Conservation (phyloP, 306 rosid genomes). For the Prunus mume region DNA sequence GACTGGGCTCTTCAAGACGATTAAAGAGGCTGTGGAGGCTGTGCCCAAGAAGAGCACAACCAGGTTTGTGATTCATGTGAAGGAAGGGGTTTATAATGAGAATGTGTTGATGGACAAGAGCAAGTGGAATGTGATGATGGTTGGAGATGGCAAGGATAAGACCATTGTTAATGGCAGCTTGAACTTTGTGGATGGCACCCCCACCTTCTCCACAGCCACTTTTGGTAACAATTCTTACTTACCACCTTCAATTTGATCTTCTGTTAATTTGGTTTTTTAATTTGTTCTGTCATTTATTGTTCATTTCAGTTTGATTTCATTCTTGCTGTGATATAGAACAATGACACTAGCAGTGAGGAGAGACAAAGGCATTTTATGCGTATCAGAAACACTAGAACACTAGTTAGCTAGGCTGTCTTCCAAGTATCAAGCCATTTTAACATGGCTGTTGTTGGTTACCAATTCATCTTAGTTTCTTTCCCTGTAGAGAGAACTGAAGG, state of each 20-base stretch:
- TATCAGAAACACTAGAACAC: neutral
- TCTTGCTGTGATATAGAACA: neutral
- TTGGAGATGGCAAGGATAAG: conserved; percentile 68
- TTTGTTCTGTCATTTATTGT: neutral
- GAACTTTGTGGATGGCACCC: conserved; percentile 68
- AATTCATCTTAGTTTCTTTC: too few relatives aligned
- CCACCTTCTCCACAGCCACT: conserved; percentile 75
- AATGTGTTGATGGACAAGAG: conserved; percentile 65
- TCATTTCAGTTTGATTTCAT: neutral
- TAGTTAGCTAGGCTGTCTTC: neutral
- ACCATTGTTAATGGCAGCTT: conserved; percentile 58
- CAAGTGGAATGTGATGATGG: conserved; percentile 87
- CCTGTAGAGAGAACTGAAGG: neutral
- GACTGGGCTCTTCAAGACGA: conserved; percentile 42
- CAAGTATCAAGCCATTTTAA: neutral
- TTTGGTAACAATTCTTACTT: conserved; percentile 51
- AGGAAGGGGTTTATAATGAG: conserved; percentile 70
- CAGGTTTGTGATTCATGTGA: conserved; percentile 62
- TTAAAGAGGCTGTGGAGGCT: conserved; percentile 45
- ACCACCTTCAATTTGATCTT: neutral
- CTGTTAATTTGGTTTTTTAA: neutral
- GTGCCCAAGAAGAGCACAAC: conserved; percentile 60
- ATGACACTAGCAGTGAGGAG: neutral
- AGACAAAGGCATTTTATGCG: neutral
- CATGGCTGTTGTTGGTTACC: neutral